Conservation (phyloP, 768 basidiomycete species). For the Hydnomerulius pinastri region DNA sequence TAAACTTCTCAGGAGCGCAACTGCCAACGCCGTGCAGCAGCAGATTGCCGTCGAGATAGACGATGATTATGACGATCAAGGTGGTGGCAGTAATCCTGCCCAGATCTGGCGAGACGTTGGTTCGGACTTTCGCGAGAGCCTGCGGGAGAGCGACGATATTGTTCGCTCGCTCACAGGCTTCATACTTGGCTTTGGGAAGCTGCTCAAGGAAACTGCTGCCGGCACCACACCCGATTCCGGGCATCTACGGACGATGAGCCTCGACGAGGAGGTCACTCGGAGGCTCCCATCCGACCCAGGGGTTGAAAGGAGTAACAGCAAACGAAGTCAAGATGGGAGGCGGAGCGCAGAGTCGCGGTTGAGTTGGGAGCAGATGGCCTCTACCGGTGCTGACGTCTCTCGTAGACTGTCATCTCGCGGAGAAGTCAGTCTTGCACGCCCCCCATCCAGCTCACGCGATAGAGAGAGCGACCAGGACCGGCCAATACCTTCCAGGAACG, state of each 20-base stretch:
- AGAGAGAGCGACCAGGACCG: constrained; percentile 31
- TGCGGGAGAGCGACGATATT: constrained; percentile 76
- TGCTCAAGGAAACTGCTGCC: constrained; percentile 56
- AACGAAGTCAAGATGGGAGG: constrained; percentile 57
- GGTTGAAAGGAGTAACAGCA: constrained; percentile 41
- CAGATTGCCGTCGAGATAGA: constrained; percentile 79
- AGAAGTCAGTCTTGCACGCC: constrained; percentile 23
- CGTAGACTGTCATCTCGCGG: constrained; percentile 27
- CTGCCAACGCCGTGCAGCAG: constrained; percentile 61
- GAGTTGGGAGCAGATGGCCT: constrained; percentile 43
- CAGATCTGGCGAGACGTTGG: constrained; percentile 72
- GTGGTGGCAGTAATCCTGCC: constrained; percentile 38
- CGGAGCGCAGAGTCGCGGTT: constrained; percentile 50
- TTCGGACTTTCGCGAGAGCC: constrained; percentile 68
- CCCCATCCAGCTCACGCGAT: constrained; percentile 25
- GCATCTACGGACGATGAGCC: constrained; percentile 52
- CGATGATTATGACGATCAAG: constrained; percentile 35
- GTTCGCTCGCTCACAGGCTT: constrained; percentile 76
- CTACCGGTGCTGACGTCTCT: constrained; percentile 24
- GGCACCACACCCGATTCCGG: constrained; percentile 31
- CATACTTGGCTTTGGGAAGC: constrained; percentile 71
- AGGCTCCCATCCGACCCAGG: constrained; percentile 35
- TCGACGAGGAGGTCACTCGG: constrained; percentile 50
- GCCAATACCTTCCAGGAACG: constrained; percentile 23
- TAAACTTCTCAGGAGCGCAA: constrained; percentile 55